Conservation (phyloP, 83 land plant species). For the Larix sibirica region DNA sequence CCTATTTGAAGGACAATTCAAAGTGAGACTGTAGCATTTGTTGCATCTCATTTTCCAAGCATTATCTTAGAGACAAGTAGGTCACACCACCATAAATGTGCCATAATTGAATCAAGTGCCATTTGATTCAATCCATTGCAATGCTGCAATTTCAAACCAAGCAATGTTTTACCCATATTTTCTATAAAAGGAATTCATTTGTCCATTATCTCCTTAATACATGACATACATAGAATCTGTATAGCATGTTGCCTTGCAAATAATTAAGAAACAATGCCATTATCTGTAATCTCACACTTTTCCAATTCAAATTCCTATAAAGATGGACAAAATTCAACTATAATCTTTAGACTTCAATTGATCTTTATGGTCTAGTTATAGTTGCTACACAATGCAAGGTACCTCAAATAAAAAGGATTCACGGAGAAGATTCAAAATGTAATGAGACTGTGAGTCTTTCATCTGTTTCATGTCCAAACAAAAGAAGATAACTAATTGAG, state of each 20-base stretch:
- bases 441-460: too few relatives aligned
- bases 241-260: slow-evolving; percentile 37
- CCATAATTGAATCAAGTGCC: slow-evolving; percentile 11
- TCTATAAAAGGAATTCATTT: slow-evolving; percentile 49
- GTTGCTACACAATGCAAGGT: too few relatives aligned
- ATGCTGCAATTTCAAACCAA: slow-evolving; percentile 41
- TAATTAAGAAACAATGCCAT: slow-evolving; percentile 30
- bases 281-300: slow-evolving; percentile 42
- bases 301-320: slow-evolving; percentile 44
- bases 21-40: background rate
- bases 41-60: background rate
- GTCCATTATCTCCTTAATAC: slow-evolving; percentile 58
- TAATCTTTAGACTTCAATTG: slow-evolving; percentile 22
- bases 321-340: slow-evolving; percentile 26
- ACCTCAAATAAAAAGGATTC: too few relatives aligned
- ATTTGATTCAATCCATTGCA: slow-evolving; percentile 25
- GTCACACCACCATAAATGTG: slow-evolving; percentile 19
- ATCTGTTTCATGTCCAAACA: slow-evolving; percentile 3
- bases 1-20: background rate
- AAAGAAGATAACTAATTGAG: slow-evolving; percentile 53
- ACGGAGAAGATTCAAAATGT: too few relatives aligned
- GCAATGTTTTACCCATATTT: slow-evolving; percentile 20
- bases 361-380: too few relatives aligned
- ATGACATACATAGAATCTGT: slow-evolving; percentile 62
- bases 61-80: background rate